Base-by-base conservation (phyloP, 139 green algal species). In the Pleodorina starrii region DNA sequence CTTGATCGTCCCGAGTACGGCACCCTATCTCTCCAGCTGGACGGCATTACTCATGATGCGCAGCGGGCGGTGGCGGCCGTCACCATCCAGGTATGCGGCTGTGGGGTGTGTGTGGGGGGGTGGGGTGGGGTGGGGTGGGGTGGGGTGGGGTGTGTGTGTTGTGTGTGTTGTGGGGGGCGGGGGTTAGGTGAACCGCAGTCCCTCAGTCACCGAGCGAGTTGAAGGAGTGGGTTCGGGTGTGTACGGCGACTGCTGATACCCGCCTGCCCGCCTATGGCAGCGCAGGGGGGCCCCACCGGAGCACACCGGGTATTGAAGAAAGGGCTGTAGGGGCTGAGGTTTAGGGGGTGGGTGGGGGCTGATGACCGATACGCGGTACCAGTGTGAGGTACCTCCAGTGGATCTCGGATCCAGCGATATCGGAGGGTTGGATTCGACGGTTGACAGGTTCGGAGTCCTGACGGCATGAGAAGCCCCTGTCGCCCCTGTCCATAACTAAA, bases 41-140 rank as follows among this genome's bases (percentile, higher is more conserved):
- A 44, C 14, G 63, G 29, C 60, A 68, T 87, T 16, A 78, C 43
- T 0, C 38, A 40, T 27, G 81, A 87, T 9, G 81, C 81, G 40
- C 81, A 87, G 81, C 60, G 60, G 81, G 81, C 81, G n/a, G 81
- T 87, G 59, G 81, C 81, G 42, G 81, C 81, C n/a, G 60, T 87
- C 16, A 87, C n/a, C 44, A 87, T 87, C 25, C 81, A 86, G 79
- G 79, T 86, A 23, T 29, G 50, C 17, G 51, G 14, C 51, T 66
- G n/a, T n/a, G n/a, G n/a, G n/a, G n/a, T n/a, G n/a, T n/a, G n/a
- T 66, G 54, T 66, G 21, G 2, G 6, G 54, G 54, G 54, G 21
- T 66, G 36, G 57, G 35, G 36, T n/a, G 16, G 77, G 46, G 44
- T 14, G 46, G 14, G 25, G 29, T 12, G n/a, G 5, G 29, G 54